phyloP scores from a whole-genome alignment of 495 filamentous ascomycete species.

The Penicillium lividum region DNA sequence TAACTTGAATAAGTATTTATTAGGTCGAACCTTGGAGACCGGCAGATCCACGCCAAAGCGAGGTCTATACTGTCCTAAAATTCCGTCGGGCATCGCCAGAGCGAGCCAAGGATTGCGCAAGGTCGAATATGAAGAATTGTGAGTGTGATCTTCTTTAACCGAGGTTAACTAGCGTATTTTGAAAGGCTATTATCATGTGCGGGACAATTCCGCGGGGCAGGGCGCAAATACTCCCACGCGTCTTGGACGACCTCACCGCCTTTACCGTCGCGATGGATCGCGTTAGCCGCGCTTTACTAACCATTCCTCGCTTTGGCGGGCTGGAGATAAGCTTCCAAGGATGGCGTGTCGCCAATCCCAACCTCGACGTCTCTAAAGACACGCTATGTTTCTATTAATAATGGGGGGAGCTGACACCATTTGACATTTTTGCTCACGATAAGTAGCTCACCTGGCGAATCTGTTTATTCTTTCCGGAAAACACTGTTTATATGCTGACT shows the following conservation, averaged over 20 bases:
- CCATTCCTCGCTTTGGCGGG: not conserved
- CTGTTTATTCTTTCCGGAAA: not conserved
- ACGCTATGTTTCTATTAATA: not conserved
- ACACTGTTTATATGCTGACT: not conserved
- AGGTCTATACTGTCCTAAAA: not conserved
- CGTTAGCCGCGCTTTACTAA: not conserved
- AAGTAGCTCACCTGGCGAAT: constrained; percentile 2
- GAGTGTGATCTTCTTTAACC: not conserved
- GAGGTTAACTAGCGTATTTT: not conserved
- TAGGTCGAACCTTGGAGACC: not conserved
- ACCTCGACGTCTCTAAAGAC: too few relatives aligned
- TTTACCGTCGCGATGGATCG: not conserved
- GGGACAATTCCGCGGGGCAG: not conserved
- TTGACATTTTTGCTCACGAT: not conserved
- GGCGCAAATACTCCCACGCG: not conserved
- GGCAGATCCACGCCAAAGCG: not conserved
- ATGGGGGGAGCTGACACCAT: not conserved
- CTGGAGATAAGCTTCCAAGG: not conserved
- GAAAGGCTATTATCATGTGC: not conserved
- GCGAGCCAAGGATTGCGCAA: not conserved
- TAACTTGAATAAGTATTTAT: not conserved
- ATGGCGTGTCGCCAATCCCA: too few relatives aligned
- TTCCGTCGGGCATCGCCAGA: not conserved
- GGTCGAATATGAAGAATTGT: not conserved
- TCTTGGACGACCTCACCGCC: not conserved